Conservation (phyloP, 2,329 filamentous ascomycete genomes). For the Myriosclerotinia curreyana region DNA sequence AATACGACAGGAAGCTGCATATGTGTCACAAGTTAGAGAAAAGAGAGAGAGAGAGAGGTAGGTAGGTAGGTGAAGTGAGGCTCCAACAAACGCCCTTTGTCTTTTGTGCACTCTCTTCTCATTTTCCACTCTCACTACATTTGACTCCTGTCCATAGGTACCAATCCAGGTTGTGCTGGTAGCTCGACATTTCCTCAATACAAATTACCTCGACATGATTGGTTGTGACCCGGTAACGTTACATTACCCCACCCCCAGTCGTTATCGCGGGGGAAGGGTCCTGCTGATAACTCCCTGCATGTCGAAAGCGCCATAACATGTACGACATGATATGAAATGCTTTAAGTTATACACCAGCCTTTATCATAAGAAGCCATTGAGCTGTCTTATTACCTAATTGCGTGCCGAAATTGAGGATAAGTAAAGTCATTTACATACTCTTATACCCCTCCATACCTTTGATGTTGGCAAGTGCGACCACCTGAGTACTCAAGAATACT, state of each 20-base stretch:
- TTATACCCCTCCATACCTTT: neutral
- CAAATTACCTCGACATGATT: conserved; percentile 6
- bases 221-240: conserved; percentile 4
- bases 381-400: neutral
- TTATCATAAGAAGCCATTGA: neutral
- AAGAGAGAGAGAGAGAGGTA: no score
- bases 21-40: no score
- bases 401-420: neutral
- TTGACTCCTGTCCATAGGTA: no score
- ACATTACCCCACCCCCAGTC: conserved; percentile 7
- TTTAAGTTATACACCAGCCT: no score
- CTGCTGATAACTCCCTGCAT: no score
- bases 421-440: neutral
- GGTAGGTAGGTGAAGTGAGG: no score
- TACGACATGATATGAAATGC: neutral
- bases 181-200: no score
- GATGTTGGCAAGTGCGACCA: neutral
- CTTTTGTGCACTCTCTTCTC: no score
- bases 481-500: neutral
- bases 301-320: neutral
- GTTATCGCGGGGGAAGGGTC: conserved; percentile 12
- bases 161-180: no score
- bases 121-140: no score
- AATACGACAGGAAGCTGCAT: no score
- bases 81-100: no score